A percentile compares a stretch with the other conserved stretches of the same genome.
Evolutionary conservation across 202 grass and related monocot species (phyloP).

Genomic region (Miscanthus sacchariflorus): DNA sequence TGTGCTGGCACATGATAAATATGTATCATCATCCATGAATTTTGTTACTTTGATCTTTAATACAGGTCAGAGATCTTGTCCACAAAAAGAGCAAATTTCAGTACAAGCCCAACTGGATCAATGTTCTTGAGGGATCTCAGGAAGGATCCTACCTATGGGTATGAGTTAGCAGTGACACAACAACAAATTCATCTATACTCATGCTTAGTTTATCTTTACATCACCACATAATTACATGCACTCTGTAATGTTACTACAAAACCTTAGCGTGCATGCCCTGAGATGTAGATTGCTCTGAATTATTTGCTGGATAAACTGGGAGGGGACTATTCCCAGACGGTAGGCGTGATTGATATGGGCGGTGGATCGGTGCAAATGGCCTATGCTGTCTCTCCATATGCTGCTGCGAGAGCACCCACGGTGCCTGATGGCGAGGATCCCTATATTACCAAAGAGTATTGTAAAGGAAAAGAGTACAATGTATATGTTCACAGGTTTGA

Average conservation of each 20-base stretch:
- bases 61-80: constrained; percentile 47
- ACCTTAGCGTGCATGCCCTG: no score
- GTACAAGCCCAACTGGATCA: constrained; percentile 43
- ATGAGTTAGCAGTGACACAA: background rate
- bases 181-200: no score
- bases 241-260: no score
- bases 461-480: constrained; percentile 12
- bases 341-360: background rate
- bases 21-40: background rate
- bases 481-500: constrained; percentile 19
- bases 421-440: background rate
- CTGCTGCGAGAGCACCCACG: background rate
- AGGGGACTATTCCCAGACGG: background rate
- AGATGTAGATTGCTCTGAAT: background rate
- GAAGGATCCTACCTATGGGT: constrained; percentile 69
- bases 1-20: background rate
- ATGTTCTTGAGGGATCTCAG: constrained; percentile 48
- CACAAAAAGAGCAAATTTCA: constrained; percentile 27
- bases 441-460: constrained; percentile 11
- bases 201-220: no score
- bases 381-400: background rate
- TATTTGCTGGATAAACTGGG: background rate
- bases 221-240: no score
- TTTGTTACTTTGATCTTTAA: background rate
- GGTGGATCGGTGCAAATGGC: constrained; percentile 10